Base-by-base conservation (phyloP, 2,329 filamentous ascomycete species). In the Cadophora sp. region DNA sequence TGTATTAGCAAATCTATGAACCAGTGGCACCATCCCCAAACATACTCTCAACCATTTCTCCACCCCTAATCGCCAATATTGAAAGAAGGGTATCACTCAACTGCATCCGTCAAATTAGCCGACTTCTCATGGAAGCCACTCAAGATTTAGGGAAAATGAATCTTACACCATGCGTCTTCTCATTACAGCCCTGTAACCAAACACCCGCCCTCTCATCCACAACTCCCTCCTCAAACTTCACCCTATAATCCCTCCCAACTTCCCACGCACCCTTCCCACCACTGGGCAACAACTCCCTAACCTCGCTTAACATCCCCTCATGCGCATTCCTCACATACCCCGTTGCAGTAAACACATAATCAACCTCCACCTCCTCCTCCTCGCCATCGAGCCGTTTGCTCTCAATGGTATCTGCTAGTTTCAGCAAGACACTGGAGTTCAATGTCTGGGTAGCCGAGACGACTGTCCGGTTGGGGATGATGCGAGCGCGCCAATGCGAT, bases 171-270 rank as follows among this genome's bases (percentile, higher is more conserved):
- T 98, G 95, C 40, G 94, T 97, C 70, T 86, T 89, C 83, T 98
- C 94, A 78, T 94, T 97, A 82, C 94, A 97, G 37, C 95, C 95
- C 79, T 98, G 96, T 74, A 98, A 84, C 91, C 92, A 98, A 68
- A 98, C 85, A 3, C 94, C 94, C 16, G 93, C 91, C 55, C 51
- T 88, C 0, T 85, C 77, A n/a, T 88, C 86, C 40, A 98, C 91
- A 59, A 86, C 84, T 34, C 87, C 89, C 1, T 86, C 82, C 60
- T 87, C 84, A 77, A 97, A 93, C 68, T 89, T 82, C 60, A 97
- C 87, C 62, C 86, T 86, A 80, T 98, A 98, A 78, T 97, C 88
- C 64, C 95, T 87, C 37, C 84, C 84, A 1, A 97, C 92, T 19
- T 84, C 83, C 81, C 93, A 91, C 68, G 87, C 83, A n/a, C 76